Conservation (phyloP, 1,139 yeast species). For the Sugiyamaella japonica region DNA sequence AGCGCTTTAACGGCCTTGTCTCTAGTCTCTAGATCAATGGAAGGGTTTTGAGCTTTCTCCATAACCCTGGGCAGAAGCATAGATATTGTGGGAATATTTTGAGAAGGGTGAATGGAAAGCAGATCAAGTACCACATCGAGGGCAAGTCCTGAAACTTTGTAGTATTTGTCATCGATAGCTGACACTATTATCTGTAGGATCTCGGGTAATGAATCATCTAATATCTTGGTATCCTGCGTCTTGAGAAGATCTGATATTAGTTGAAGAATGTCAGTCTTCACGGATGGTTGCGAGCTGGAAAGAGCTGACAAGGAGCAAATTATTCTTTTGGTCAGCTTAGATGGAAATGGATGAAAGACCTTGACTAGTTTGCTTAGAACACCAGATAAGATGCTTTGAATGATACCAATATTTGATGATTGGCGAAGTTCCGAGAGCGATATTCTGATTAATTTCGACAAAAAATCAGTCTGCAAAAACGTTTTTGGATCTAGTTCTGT, state of each 20-base stretch:
- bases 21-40: conserved; percentile 53
- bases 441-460: conserved; percentile 28
- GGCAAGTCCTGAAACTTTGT: conserved; percentile 55
- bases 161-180: conserved; percentile 50
- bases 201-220: conserved; percentile 26
- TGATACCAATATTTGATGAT: conserved; percentile 23
- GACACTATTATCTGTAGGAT: conserved; percentile 44
- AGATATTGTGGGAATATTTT: conserved; percentile 19
- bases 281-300: conserved; percentile 21
- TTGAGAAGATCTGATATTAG: conserved; percentile 23
- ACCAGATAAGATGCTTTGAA: conserved; percentile 25
- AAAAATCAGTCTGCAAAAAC: neutral
- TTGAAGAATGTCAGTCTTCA: conserved; percentile 29
- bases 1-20: conserved; percentile 48
- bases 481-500: conserved; percentile 34
- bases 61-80: conserved; percentile 33
- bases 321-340: conserved; percentile 17
- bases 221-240: conserved; percentile 22
- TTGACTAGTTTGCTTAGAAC: conserved; percentile 24
- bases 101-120: conserved; percentile 31
- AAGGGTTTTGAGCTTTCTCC: conserved; percentile 45
- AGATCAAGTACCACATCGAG: conserved; percentile 47
- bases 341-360: conserved; percentile 23
- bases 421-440: conserved; percentile 24
- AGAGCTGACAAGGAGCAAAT: conserved; percentile 9